These are phyloP conservation scores for Prunus kanzakura DNA, from an alignment of 306 rosid genomes.

Conservation along the genomic window DNA sequence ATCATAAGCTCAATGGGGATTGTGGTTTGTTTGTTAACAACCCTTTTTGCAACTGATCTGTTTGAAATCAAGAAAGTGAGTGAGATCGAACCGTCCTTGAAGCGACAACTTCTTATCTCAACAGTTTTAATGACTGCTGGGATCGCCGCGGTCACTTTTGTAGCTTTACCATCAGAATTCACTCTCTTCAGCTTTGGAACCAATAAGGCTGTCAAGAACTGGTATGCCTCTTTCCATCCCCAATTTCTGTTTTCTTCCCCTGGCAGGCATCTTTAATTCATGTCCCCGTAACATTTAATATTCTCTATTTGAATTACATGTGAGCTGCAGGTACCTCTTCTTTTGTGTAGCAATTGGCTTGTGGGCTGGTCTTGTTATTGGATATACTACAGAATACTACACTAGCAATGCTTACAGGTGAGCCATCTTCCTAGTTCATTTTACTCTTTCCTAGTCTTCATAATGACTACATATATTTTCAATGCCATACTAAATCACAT, in stretches of 20 bases:
- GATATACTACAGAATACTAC: conserved; percentile 63
- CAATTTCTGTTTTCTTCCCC: neutral
- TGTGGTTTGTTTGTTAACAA: conserved; percentile 61
- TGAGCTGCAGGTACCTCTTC: conserved; percentile 61
- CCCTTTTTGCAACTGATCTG: conserved; percentile 63
- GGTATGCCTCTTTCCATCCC: conserved; percentile 32
- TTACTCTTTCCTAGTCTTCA: neutral
- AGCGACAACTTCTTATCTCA: conserved; percentile 61
- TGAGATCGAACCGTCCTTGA: conserved; percentile 57
- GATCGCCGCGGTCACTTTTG: conserved; percentile 47
- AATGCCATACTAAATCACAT: neutral
- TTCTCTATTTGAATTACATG: conserved; percentile 12
- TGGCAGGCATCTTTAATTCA: neutral
- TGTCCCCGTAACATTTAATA: conserved; percentile 1
- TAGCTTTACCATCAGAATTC: conserved; percentile 69
- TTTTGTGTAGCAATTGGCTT: conserved; percentile 65
- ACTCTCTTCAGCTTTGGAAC: conserved; percentile 56
- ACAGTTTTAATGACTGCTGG: conserved; percentile 61
- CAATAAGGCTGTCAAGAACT: conserved; percentile 54
- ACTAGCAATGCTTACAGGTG: conserved; percentile 79
- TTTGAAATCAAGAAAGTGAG: conserved; percentile 45
- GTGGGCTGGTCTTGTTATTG: conserved; percentile 82
- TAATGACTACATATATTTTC: too few species aligned
- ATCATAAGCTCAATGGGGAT: conserved; percentile 69
- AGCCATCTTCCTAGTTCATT: neutral